Percentiles rank a stretch among this genome's conserved stretches.
Conservation (phyloP, 176 grass and related monocot genomes). For the Eleusine indica region DNA sequence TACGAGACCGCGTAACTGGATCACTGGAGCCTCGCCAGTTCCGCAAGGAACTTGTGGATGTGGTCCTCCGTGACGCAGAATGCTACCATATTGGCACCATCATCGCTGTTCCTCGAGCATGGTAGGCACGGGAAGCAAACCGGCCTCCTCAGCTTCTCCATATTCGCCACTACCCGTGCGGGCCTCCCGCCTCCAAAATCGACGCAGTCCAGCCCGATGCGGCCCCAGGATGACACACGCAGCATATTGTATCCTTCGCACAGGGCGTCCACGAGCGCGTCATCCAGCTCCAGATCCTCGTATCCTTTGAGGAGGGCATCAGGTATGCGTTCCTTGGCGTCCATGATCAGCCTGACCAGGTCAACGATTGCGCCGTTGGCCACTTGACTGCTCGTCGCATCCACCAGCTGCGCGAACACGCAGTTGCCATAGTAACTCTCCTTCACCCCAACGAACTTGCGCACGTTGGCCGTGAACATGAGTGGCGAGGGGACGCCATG, state of each 20-base stretch:
- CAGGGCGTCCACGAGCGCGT: neutral
- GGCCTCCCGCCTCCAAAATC: conserved; percentile 31
- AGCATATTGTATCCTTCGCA: neutral
- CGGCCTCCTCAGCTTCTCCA: neutral
- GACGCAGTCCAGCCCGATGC: neutral
- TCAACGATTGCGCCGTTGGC: neutral
- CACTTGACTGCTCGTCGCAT: neutral
- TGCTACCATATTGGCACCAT: neutral
- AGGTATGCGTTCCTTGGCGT: conserved; percentile 29
- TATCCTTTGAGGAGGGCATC: neutral
- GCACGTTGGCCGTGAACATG: conserved; percentile 31
- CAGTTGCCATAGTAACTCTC: conserved; percentile 47
- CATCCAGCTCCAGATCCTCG: neutral
- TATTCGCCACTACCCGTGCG: neutral
- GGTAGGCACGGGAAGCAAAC: neutral
- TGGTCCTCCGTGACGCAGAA: conserved; percentile 11
- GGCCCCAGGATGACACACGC: neutral
- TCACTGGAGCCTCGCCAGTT: neutral
- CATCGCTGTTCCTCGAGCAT: neutral
- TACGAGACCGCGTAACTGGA: too few species aligned
- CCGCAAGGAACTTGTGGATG: neutral
- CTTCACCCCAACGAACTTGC: conserved; percentile 17
- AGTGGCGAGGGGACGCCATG: neutral
- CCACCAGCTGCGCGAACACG: neutral
- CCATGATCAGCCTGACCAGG: conserved; percentile 33